These are phyloP conservation scores for Gnomoniopsis sp. DNA, from an alignment of 2,329 filamentous ascomycete genomes.

Conservation along the genomic window DNA sequence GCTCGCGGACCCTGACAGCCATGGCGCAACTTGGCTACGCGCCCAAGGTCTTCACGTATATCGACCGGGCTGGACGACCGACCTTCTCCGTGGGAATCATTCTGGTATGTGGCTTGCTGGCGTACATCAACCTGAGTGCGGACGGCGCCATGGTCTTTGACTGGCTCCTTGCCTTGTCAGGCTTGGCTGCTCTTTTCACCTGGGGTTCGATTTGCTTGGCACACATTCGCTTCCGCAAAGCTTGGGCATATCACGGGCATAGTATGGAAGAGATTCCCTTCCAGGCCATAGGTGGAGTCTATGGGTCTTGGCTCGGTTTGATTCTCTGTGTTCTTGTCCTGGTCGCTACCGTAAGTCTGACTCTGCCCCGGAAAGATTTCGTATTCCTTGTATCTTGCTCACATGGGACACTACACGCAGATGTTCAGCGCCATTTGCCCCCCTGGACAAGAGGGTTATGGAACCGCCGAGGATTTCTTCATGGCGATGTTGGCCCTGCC, in stretches of 20 bases:
- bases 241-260: constrained; percentile 61
- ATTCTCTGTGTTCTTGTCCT: constrained; percentile 53
- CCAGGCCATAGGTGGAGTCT: constrained; percentile 56
- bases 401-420: background rate
- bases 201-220: constrained; percentile 68
- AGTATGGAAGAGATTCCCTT: constrained; percentile 66
- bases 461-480: constrained; percentile 47
- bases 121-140: constrained; percentile 42
- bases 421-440: constrained; percentile 42
- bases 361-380: background rate
- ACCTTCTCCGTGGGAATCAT: constrained; percentile 45
- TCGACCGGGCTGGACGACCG: constrained; percentile 56
- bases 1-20: constrained; percentile 56
- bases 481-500: constrained; percentile 50
- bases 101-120: constrained; percentile 48
- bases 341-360: constrained; percentile 41
- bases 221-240: constrained; percentile 66
- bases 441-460: constrained; percentile 24
- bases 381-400: background rate
- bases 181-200: constrained; percentile 62
- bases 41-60: constrained; percentile 52
- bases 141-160: constrained; percentile 52
- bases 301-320: constrained; percentile 63
- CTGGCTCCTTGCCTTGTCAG: constrained; percentile 65
- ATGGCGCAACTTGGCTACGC: constrained; percentile 58